phyloP scores from a whole-genome alignment of 2,329 filamentous ascomycete genomes.

The Neobulgaria alba region DNA sequence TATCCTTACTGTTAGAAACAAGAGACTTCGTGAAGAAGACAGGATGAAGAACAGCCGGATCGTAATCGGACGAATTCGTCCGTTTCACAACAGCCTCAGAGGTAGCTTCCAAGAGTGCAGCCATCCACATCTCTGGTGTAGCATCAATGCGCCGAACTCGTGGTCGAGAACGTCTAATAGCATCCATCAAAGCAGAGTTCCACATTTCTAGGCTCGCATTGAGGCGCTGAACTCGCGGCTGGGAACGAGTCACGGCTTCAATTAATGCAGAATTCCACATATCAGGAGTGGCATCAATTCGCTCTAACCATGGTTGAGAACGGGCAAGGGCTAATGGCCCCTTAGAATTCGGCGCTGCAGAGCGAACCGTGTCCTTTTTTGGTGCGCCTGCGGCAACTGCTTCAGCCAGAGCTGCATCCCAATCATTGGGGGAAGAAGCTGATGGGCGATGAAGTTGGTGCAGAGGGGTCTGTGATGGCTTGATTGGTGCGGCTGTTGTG shows the following conservation, averaged over 20 bases:
- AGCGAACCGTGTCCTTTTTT: slow-evolving; percentile 6
- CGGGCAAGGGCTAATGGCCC: too few species aligned
- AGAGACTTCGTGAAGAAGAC: slow-evolving; percentile 14
- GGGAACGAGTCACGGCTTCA: slow-evolving; percentile 9
- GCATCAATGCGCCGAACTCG: too few species aligned
- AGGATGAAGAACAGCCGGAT: slow-evolving; percentile 12
- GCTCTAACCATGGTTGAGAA: neutral
- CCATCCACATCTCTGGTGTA: slow-evolving; percentile 12
- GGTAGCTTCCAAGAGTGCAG: slow-evolving; percentile 16
- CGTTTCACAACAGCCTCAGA: neutral
- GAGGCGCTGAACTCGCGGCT: slow-evolving; percentile 11
- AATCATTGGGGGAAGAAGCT: slow-evolving; percentile 13
- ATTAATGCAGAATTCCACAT: slow-evolving; percentile 17
- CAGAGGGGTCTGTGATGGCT: slow-evolving; percentile 7
- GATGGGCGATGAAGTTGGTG: slow-evolving; percentile 14
- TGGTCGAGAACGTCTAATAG: slow-evolving; percentile 2
- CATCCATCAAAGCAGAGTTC: slow-evolving; percentile 16
- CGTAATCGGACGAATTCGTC: slow-evolving; percentile 11
- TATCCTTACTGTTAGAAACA: slow-evolving; percentile 2
- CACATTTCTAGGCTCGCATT: slow-evolving; percentile 11
- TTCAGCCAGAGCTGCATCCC: slow-evolving; percentile 21
- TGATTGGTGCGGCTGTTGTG: neutral
- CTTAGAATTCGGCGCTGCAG: too few species aligned
- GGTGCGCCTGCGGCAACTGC: slow-evolving; percentile 17
- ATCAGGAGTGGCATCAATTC: neutral